These are phyloP conservation scores for Coix lacrymajobi DNA, from an alignment of 176 grass and related monocot species.

Conservation along the genomic window DNA sequence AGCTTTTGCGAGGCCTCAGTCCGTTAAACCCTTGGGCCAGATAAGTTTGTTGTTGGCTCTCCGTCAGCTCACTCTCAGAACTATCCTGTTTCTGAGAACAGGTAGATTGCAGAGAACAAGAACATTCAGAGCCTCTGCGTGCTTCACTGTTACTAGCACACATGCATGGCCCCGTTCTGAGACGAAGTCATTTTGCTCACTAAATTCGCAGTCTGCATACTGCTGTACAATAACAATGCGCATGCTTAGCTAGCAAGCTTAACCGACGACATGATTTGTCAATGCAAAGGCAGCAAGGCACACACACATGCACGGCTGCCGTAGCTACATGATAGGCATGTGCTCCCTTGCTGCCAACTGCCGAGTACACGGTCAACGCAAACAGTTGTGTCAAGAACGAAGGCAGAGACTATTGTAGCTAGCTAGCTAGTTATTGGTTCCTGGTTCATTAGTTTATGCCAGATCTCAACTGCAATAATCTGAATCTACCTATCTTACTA, in stretches of 20 bases:
- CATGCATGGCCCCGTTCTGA: not conserved
- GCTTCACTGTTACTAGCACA: no score
- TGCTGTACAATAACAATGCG: not conserved
- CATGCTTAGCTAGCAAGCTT: not conserved
- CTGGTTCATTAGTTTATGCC: not conserved
- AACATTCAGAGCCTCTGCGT: not conserved
- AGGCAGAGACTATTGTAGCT: not conserved
- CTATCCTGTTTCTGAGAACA: no score
- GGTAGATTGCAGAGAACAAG: no score
- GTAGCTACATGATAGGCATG: constrained; percentile 22
- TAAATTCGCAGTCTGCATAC: not conserved
- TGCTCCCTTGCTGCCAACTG: not conserved
- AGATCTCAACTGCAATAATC: not conserved
- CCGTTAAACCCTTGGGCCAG: not conserved
- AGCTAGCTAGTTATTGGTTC: not conserved
- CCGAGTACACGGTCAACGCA: constrained; percentile 31
- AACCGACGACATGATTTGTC: constrained; percentile 5
- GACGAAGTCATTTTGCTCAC: constrained; percentile 11
- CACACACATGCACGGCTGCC: constrained; percentile 24
- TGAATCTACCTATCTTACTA: not conserved
- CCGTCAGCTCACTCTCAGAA: no score
- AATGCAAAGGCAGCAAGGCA: not conserved
- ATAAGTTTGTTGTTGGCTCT: not conserved
- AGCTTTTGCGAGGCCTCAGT: not conserved
- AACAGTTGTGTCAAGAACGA: not conserved